Evolutionary conservation across 2,329 filamentous ascomycete genomes (phyloP), one percentile per base, ranked within the genome.

Genomic region (Monilinia fructigena): DNA sequence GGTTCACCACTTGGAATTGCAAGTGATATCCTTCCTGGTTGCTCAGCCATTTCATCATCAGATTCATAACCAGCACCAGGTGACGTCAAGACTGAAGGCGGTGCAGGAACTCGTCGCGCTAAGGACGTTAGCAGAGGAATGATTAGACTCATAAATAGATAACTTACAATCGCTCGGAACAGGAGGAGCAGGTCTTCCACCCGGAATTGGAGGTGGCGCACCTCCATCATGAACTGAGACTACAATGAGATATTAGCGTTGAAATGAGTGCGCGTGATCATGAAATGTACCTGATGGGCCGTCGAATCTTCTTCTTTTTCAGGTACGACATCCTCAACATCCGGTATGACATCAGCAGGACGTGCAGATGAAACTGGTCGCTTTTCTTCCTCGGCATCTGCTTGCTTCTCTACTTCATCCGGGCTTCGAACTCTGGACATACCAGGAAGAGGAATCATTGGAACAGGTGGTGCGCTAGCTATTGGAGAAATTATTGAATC

Each of bases 31-130:
- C 81, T 78, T 70, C 78, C 76, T 73, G 83, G 75, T 74, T 78
- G 78, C 63, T 81, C 80, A 12, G 90, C 92, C 73, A 93, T 80
- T 77, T 97, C 94, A 76, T 97, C 93, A 72, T 96, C 93, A 54
- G 93, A 95, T 76, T 90, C 91, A 1, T 92, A 96, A 40, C 92
- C 93, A 68, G 89, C 84, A 67, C 88, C 92, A 55, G 87, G 88
- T 52, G 91, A 91, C 58, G 83, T 81, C 20, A 85, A 75, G 54
- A 81, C 80, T 47, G 83, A 79, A 50, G 84, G 79, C 61, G 84
- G 81, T 52, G 81, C 81, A 45, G 85, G 85, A 1, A 82, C 80
- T 55, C 89, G 86, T 59, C 89, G 89, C 72, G 85, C 89, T 92
- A 72, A 31, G 73, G 61, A 65, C 47, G 67, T 74, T 70, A 79